Conservation (phyloP, 257 asterid genomes). For the Thymus quinquecostatus region DNA sequence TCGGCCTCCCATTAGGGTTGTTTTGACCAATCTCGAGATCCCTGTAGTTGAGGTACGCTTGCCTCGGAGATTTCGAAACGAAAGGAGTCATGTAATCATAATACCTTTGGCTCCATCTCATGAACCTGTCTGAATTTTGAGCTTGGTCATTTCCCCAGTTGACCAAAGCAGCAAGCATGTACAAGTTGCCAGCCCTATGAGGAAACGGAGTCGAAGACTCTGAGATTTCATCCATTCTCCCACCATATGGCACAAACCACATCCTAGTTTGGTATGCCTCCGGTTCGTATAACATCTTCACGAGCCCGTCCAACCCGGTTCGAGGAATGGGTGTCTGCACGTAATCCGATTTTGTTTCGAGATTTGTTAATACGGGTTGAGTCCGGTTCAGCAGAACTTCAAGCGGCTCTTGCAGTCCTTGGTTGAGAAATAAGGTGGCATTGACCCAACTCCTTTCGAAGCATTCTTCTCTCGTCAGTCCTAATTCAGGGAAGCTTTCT, state of each 20-base stretch:
- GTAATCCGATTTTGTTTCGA: slow-evolving; percentile 42
- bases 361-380: neutral
- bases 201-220: neutral
- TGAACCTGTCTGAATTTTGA: neutral
- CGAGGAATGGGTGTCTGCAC: slow-evolving; percentile 36
- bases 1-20: neutral
- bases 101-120: slow-evolving; percentile 31
- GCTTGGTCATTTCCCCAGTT: neutral
- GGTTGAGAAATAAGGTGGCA: too few species aligned
- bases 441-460: neutral
- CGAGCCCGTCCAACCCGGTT: slow-evolving; percentile 31
- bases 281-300: neutral
- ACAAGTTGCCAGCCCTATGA: neutral
- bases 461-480: neutral
- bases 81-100: slow-evolving; percentile 35
- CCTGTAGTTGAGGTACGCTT: neutral
- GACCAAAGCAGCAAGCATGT: too few species aligned
- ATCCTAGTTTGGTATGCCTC: neutral
- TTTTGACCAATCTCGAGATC: neutral
- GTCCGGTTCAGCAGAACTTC: slow-evolving; percentile 14
- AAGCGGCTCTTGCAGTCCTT: too few species aligned
- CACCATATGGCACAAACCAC: neutral
- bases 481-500: neutral
- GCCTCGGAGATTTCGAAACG: slow-evolving; percentile 29
- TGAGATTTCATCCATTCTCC: neutral